A percentile compares a stretch with the other conserved stretches of the same genome.
These are phyloP conservation scores for Rhizopus arrhizus DNA, from an alignment of 371 early-diverging fungal genomes.

Conservation along the genomic window DNA sequence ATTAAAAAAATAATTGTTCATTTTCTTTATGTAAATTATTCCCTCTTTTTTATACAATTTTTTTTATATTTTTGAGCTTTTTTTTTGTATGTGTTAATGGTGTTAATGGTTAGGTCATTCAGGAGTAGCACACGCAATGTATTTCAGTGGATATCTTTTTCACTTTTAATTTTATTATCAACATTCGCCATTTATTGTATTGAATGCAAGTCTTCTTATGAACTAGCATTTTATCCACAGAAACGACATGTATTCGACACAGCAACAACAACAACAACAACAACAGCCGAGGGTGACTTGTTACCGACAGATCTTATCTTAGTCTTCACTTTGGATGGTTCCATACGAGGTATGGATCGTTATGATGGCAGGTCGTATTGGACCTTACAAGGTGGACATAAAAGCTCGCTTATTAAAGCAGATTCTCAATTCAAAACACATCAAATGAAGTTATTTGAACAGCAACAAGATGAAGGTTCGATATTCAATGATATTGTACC, in stretches of 20 bases:
- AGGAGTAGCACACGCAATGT: constrained; percentile 20
- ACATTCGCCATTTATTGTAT: constrained; percentile 29
- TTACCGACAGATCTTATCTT: constrained; percentile 39
- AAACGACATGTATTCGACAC: constrained; percentile 9
- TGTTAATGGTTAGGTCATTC: constrained; percentile 32
- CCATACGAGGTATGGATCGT: constrained; percentile 48
- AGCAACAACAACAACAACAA: not conserved
- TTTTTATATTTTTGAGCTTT: not conserved
- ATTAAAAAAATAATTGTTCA: no score
- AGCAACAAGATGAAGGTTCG: constrained; percentile 1
- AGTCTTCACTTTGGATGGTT: constrained; percentile 49
- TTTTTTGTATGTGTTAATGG: constrained; percentile 14
- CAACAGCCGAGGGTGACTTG: not conserved
- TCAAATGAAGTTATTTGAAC: constrained; percentile 10
- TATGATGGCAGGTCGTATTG: constrained; percentile 38
- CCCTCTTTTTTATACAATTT: not conserved
- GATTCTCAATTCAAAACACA: constrained; percentile 25
- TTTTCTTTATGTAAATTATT: no score
- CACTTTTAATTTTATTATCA: constrained; percentile 23
- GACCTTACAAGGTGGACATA: constrained; percentile 42
- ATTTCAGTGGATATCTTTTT: constrained; percentile 26
- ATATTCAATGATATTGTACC: constrained; percentile 17
- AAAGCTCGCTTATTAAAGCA: constrained; percentile 42
- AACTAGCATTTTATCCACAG: constrained; percentile 6
- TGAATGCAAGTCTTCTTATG: constrained; percentile 19